Conservation (phyloP, 768 basidiomycete genomes). For the Suillus subalutaceus region DNA sequence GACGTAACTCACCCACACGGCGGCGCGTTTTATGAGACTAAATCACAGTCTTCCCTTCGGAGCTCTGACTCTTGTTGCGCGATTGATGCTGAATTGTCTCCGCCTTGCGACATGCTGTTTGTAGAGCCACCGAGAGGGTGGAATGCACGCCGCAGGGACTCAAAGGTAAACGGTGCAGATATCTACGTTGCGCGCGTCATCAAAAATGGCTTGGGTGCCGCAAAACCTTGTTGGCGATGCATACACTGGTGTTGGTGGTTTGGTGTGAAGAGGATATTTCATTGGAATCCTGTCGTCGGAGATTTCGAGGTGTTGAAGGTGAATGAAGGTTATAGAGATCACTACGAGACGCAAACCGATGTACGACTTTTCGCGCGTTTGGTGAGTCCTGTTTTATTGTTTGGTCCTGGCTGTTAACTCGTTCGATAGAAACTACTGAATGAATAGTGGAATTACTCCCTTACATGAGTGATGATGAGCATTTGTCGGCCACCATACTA, state of each 20-base stretch:
- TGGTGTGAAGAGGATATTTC: conserved; percentile 57
- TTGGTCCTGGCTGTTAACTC: not conserved
- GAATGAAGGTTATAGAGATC: conserved; percentile 38
- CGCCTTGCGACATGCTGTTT: not conserved
- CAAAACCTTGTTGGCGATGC: conserved; percentile 59
- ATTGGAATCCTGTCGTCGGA: conserved; percentile 45
- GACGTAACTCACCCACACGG: not conserved
- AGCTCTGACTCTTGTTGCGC: not conserved
- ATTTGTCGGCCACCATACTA: not conserved
- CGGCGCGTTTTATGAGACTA: not conserved
- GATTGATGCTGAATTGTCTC: conserved; percentile 3
- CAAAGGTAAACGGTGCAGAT: conserved; percentile 53
- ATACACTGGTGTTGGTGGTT: conserved; percentile 61
- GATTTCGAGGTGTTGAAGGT: conserved; percentile 50
- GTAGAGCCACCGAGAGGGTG: conserved; percentile 27
- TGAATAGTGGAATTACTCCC: conserved; percentile 3
- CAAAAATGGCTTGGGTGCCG: conserved; percentile 51
- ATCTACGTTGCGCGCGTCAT: conserved; percentile 56
- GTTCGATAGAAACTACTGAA: conserved; percentile 1
- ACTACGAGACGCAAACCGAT: conserved; percentile 52
- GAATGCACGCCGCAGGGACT: conserved; percentile 40
- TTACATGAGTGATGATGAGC: not conserved
- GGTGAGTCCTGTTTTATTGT: conserved; percentile 35
- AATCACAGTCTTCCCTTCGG: not conserved
- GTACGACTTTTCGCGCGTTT: conserved; percentile 42